Conservation (phyloP, 371 early-diverging fungal genomes). For the Capillidium heterosporum region DNA sequence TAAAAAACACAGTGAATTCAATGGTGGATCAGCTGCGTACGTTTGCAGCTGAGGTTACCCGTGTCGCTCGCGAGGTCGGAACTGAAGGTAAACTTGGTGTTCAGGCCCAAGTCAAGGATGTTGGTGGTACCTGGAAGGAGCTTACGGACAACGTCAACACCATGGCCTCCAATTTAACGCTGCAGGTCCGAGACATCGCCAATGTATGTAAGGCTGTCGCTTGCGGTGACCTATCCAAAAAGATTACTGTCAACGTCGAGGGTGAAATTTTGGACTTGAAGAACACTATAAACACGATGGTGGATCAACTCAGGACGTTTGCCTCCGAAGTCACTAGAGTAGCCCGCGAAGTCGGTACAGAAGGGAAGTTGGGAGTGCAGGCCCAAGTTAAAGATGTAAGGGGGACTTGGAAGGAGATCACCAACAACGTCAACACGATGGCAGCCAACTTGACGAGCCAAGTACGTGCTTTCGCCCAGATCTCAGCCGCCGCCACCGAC, state of each 20-base stretch:
- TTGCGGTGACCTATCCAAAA: constrained; percentile 25
- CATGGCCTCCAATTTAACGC: constrained; percentile 20
- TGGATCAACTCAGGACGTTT: constrained; percentile 25
- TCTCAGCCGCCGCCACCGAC: constrained; percentile 38
- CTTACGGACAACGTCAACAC: constrained; percentile 38
- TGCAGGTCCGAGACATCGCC: constrained; percentile 16
- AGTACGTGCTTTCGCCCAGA: constrained; percentile 40
- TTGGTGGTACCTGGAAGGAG: constrained; percentile 38
- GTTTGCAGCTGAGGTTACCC: constrained; percentile 29
- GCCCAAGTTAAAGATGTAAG: constrained; percentile 24
- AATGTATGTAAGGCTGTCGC: constrained; percentile 24
- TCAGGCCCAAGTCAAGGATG: constrained; percentile 32
- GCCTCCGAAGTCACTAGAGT: constrained; percentile 35
- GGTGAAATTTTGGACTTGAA: constrained; percentile 34
- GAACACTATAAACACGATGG: constrained; percentile 28
- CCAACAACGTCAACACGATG: constrained; percentile 35
- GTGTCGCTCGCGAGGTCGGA: constrained; percentile 29
- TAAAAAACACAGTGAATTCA: constrained; percentile 29
- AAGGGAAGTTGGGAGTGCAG: constrained; percentile 30
- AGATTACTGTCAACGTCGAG: constrained; percentile 19
- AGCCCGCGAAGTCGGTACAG: constrained; percentile 39
- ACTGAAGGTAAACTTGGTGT: constrained; percentile 34
- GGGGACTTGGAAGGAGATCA: constrained; percentile 48
- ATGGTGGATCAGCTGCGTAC: constrained; percentile 28
- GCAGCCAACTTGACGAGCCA: constrained; percentile 34